A percentile compares a stretch with the other conserved stretches of the same genome.
phyloP scores from a whole-genome alignment of 169 alveolate species.

The Babesia bigemina region DNA sequence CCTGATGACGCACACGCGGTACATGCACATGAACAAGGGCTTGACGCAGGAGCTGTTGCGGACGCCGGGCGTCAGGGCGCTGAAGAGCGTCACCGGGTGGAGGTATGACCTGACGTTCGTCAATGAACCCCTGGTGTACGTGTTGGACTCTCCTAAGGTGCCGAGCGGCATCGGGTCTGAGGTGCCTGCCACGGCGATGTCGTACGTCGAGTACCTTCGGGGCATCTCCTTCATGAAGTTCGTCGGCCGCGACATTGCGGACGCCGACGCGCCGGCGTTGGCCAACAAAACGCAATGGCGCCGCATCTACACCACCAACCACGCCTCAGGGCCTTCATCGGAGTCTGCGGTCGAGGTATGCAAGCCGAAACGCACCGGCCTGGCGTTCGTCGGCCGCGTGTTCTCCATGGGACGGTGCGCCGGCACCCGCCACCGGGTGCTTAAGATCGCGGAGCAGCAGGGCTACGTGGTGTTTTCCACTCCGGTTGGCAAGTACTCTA shows the following conservation, averaged over 20 bases:
- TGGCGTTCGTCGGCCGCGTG: slow-evolving; percentile 35
- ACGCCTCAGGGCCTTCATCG: not conserved
- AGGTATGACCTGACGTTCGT: slow-evolving; percentile 9
- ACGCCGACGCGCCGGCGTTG: slow-evolving; percentile 2
- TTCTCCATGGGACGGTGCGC: slow-evolving; percentile 37
- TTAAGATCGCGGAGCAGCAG: slow-evolving; percentile 28
- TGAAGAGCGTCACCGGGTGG: not conserved
- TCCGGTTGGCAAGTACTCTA: slow-evolving; percentile 44
- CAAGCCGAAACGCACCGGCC: slow-evolving; percentile 33
- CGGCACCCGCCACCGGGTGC: not conserved
- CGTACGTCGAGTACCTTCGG: slow-evolving; percentile 33
- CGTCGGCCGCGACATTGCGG: not conserved
- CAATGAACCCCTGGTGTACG: slow-evolving; percentile 40
- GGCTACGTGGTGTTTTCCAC: slow-evolving; percentile 38
- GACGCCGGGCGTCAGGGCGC: not conserved
- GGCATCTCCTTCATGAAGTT: slow-evolving; percentile 26
- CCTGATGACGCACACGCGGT: slow-evolving; percentile 51
- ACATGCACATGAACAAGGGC: slow-evolving; percentile 57
- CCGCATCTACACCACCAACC: slow-evolving; percentile 16
- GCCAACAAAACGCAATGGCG: slow-evolving; percentile 19
- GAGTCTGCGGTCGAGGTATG: slow-evolving; percentile 22
- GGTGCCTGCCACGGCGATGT: not conserved
- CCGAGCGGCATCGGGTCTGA: not conserved
- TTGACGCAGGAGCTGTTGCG: slow-evolving; percentile 6
- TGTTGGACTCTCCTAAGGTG: slow-evolving; percentile 4